Percentiles rank a stretch among this genome's conserved stretches.
These are phyloP conservation scores for Beauveria pseudobassiana DNA, from an alignment of 2,329 filamentous ascomycete genomes.

Conservation along the genomic window DNA sequence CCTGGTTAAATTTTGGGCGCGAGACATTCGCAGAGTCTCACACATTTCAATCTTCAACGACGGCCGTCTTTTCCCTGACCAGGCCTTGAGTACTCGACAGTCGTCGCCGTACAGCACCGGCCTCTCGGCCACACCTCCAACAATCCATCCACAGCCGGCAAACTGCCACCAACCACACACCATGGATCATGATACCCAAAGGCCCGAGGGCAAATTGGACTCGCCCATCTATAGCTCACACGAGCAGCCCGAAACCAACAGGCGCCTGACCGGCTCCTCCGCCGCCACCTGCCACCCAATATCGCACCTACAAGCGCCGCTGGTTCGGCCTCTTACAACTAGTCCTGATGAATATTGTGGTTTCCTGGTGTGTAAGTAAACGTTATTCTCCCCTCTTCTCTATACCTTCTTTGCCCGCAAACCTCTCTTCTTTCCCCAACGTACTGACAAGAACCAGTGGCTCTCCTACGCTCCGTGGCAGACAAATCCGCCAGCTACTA, in stretches of 20 bases:
- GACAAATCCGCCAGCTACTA: constrained; percentile 70
- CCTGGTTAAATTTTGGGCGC: not conserved
- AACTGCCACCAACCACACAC: not conserved
- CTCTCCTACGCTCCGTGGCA: constrained; percentile 80
- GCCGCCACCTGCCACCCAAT: constrained; percentile 24
- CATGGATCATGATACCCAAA: not conserved
- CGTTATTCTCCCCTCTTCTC: not conserved
- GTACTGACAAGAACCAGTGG: constrained; percentile 51
- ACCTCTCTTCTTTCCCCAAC: no score
- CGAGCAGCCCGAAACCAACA: not conserved
- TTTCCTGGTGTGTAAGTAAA: constrained; percentile 85
- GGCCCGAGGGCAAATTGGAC: not conserved
- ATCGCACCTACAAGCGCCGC: constrained; percentile 65
- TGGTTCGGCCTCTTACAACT: constrained; percentile 84
- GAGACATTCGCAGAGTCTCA: not conserved
- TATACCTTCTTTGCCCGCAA: not conserved
- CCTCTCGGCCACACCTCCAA: not conserved
- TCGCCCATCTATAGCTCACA: constrained; percentile 2
- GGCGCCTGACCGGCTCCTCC: not conserved
- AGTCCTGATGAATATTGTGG: constrained; percentile 81
- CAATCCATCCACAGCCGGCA: not conserved
- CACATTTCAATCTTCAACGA: not conserved
- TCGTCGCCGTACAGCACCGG: not conserved
- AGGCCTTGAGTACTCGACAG: not conserved
- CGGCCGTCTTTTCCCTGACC: not conserved